These are phyloP conservation scores for Anisodus tanguticus DNA, from an alignment of 257 asterid species.

Conservation along the genomic window DNA sequence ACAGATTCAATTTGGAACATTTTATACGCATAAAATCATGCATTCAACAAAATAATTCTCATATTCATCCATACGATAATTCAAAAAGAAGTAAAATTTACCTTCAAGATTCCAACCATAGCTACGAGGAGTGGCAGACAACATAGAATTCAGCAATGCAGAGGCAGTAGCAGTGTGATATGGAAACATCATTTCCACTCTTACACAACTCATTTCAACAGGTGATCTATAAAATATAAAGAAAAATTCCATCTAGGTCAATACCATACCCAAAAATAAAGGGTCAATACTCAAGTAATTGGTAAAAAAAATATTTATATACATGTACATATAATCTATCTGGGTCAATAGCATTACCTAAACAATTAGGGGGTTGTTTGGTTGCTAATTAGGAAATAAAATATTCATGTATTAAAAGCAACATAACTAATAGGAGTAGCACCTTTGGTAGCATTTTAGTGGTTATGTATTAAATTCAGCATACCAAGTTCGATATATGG, in stretches of 20 bases:
- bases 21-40: background rate
- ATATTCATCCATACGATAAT: background rate
- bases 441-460: too few species aligned
- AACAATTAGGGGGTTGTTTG: background rate
- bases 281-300: background rate
- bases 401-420: too few species aligned
- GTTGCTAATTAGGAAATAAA: too few species aligned
- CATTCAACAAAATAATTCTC: background rate
- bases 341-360: background rate
- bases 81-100: background rate
- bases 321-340: background rate
- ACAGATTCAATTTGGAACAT: background rate
- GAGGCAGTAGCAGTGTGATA: slow-evolving; percentile 48
- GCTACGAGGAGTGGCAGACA: slow-evolving; percentile 38
- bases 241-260: background rate
- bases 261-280: background rate
- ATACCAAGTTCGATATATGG: too few species aligned
- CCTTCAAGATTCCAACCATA: slow-evolving; percentile 49
- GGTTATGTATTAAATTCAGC: too few species aligned
- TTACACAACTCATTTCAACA: slow-evolving; percentile 45
- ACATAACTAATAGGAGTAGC: too few species aligned
- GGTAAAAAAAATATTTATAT: background rate
- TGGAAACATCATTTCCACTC: slow-evolving; percentile 41
- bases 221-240: slow-evolving; percentile 38
- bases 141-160: slow-evolving; percentile 49